These are phyloP conservation scores for Globisporangium spinosum DNA, from an alignment of 352 stramenopile species.

Conservation along the genomic window DNA sequence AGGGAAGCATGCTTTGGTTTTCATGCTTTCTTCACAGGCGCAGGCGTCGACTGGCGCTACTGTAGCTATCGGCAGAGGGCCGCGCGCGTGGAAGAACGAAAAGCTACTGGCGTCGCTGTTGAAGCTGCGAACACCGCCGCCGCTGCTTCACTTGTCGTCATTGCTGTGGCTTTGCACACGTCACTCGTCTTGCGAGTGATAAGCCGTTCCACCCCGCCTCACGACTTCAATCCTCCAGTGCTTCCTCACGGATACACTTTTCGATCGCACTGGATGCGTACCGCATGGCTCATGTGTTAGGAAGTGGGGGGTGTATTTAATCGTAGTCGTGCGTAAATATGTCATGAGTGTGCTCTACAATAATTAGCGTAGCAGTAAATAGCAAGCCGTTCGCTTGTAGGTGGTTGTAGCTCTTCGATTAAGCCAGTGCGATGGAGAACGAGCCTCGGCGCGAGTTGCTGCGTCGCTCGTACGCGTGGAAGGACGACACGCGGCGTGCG, in stretches of 20 bases:
- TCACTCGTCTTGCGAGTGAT: background rate
- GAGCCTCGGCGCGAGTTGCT: conserved; percentile 18
- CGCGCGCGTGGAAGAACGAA: background rate
- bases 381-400: background rate
- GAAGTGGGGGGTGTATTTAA: background rate
- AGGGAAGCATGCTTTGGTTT: background rate
- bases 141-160: background rate
- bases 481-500: conserved; percentile 16
- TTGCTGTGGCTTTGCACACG: background rate
- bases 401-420: background rate
- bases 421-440: conserved; percentile 13
- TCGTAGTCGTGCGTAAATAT: background rate
- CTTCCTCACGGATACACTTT: background rate
- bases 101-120: background rate
- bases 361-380: background rate
- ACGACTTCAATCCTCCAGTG: background rate
- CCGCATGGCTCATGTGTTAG: background rate
- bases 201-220: background rate
- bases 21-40: background rate
- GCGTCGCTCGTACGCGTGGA: conserved; percentile 18
- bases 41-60: background rate
- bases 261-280: background rate
- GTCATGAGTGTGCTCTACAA: background rate
- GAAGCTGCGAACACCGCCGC: background rate
- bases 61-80: background rate